A percentile compares a stretch with the other conserved stretches of the same genome.
Evolutionary conservation across 2,329 filamentous ascomycete species (phyloP).

Genomic region (Amphichorda felina): DNA sequence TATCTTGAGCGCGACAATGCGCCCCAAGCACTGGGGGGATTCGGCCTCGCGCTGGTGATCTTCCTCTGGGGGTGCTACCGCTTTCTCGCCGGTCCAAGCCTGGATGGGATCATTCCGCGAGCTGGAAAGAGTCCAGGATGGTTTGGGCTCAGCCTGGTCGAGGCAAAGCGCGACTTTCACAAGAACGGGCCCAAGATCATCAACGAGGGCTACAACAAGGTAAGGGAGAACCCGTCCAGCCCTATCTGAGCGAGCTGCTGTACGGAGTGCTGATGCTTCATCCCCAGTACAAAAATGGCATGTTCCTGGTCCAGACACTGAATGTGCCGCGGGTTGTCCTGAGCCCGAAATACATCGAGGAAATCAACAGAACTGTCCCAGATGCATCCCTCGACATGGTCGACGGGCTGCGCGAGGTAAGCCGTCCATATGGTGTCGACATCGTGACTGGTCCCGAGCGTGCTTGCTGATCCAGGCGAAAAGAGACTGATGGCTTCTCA

Average conservation of each 20-base stretch:
- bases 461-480: too few species aligned
- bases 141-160: slow-evolving; percentile 1
- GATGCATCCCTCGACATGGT: slow-evolving; percentile 2
- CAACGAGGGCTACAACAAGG: slow-evolving; percentile 3
- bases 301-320: slow-evolving; percentile 4
- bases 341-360: slow-evolving; percentile 3
- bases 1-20: too few species aligned
- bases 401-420: slow-evolving; percentile 2
- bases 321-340: slow-evolving; percentile 3
- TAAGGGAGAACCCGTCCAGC: not conserved
- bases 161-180: slow-evolving; percentile 3
- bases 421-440: too few species aligned
- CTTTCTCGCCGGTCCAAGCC: not conserved
- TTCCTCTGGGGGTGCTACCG: slow-evolving; percentile 1
- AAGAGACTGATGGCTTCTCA: slow-evolving; percentile 3
- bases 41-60: not conserved
- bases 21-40: too few species aligned
- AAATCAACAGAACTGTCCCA: slow-evolving; percentile 4
- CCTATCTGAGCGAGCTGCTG: not conserved
- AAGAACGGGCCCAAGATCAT: slow-evolving; percentile 3
- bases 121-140: slow-evolving; percentile 3
- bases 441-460: too few species aligned
- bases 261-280: not conserved
- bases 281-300: slow-evolving; percentile 2
- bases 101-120: slow-evolving; percentile 1